Conservation (phyloP, 495 filamentous ascomycete species). For the Diplogelasinospora grovesii region DNA sequence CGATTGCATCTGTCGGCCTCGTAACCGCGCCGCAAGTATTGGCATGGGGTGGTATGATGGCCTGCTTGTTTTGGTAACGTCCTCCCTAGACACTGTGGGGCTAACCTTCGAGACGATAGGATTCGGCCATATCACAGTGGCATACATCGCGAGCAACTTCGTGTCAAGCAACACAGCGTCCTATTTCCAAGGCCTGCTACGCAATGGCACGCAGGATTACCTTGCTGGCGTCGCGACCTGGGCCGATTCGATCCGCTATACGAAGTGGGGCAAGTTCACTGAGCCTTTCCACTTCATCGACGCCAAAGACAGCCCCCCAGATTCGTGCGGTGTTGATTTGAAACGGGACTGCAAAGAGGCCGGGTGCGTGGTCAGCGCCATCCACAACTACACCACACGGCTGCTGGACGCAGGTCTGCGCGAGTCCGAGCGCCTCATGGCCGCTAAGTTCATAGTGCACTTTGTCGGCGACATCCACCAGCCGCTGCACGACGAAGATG, state of each 20-base stretch:
- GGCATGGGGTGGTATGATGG: conserved; percentile 30
- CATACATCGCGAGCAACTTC: conserved; percentile 44
- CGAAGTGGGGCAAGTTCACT: conserved; percentile 49
- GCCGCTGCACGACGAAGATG: conserved; percentile 56
- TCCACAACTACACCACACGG: conserved; percentile 52
- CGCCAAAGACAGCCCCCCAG: conserved; percentile 57
- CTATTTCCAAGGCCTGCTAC: conserved; percentile 37
- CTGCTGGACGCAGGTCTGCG: conserved; percentile 36
- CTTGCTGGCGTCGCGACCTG: conserved; percentile 56
- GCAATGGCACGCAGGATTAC: conserved; percentile 44
- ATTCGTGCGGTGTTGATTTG: conserved; percentile 52
- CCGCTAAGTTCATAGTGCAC: conserved; percentile 58
- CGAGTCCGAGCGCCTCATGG: conserved; percentile 35
- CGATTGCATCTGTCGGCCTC: conserved; percentile 11
- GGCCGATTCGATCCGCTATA: conserved; percentile 58
- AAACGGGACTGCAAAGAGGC: conserved; percentile 53
- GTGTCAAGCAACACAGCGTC: conserved; percentile 32
- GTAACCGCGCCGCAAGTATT: conserved; percentile 11
- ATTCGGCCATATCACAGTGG: conserved; percentile 56
- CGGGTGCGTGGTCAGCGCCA: conserved; percentile 57
- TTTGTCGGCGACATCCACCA: conserved; percentile 63
- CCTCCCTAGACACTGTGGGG: too few relatives aligned
- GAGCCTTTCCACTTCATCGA: conserved; percentile 67
- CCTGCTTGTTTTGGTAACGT: too few relatives aligned
- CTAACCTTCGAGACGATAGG: conserved; percentile 23